Conservation (phyloP, 768 basidiomycete species). For the Boletus rubropictus region DNA sequence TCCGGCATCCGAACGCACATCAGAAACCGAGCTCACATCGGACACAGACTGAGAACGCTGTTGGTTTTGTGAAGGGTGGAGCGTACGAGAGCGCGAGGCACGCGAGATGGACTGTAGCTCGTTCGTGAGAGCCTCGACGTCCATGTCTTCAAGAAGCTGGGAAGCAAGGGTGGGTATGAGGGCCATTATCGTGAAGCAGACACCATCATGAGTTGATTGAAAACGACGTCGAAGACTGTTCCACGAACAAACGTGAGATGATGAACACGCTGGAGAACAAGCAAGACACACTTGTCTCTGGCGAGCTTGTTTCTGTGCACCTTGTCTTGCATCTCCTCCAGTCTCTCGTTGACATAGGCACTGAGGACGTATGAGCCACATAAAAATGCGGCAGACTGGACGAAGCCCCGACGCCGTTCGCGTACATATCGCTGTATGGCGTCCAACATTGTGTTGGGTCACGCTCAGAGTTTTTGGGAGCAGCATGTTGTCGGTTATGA, state of each 20-base stretch:
- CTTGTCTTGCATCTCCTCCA: conserved; percentile 62
- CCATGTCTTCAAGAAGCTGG: conserved; percentile 65
- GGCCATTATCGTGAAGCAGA: conserved; percentile 68
- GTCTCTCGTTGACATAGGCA: conserved; percentile 52
- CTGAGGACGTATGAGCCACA: conserved; percentile 62
- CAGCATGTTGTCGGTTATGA: not conserved
- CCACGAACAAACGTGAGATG: conserved; percentile 1
- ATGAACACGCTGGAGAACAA: not conserved
- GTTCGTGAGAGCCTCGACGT: conserved; percentile 65
- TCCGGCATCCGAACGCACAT: conserved; percentile 41
- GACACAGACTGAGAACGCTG: conserved; percentile 31
- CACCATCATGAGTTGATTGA: conserved; percentile 69
- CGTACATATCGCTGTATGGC: conserved; percentile 43
- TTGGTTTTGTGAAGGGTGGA: conserved; percentile 6
- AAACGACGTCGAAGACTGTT: conserved; percentile 67
- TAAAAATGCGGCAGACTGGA: conserved; percentile 45
- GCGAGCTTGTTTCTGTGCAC: conserved; percentile 58
- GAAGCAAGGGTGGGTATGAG: conserved; percentile 60
- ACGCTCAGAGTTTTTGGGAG: not conserved
- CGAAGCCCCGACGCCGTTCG: conserved; percentile 42
- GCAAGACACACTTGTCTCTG: conserved; percentile 43
- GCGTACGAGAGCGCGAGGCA: conserved; percentile 22
- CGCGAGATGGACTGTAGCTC: conserved; percentile 46
- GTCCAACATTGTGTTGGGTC: conserved; percentile 41
- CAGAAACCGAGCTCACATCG: conserved; percentile 35